A percentile compares a stretch with the other conserved stretches of the same genome.
Conservation (phyloP, 768 basidiomycete species). For the Xanthoconium stramineum region DNA sequence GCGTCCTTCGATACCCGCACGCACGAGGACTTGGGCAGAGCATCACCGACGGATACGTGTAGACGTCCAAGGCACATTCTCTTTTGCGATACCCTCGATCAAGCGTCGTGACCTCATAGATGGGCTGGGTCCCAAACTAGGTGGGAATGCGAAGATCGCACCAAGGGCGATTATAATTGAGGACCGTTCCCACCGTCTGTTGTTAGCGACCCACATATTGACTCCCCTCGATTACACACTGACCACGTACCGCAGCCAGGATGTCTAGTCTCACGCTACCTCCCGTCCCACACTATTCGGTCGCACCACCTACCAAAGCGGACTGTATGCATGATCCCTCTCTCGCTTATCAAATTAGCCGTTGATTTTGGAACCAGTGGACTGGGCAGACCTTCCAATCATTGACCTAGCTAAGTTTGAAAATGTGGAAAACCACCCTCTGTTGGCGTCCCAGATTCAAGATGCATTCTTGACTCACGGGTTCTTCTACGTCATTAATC, state of each 20-base stretch:
- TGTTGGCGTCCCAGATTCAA: conserved; percentile 38
- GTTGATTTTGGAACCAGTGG: conserved; percentile 33
- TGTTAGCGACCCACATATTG: too few species aligned
- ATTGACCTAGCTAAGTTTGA: conserved; percentile 46
- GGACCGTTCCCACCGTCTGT: too few species aligned
- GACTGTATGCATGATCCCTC: conserved; percentile 28
- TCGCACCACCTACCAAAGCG: conserved; percentile 34
- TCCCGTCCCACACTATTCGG: conserved; percentile 35
- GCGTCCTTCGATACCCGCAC: too few species aligned
- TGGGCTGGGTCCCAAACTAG: too few species aligned
- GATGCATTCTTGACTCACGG: conserved; percentile 46
- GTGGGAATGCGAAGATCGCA: too few species aligned
- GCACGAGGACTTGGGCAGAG: too few species aligned
- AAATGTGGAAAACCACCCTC: conserved; percentile 36
- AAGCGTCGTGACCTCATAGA: too few species aligned
- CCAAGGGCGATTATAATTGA: too few species aligned
- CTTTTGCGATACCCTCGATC: too few species aligned
- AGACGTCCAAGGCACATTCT: too few species aligned
- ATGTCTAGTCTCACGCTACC: conserved; percentile 25
- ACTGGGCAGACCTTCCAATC: conserved; percentile 49
- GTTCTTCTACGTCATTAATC: conserved; percentile 41
- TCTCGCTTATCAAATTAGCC: not conserved
- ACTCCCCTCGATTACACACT: too few species aligned
- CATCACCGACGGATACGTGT: too few species aligned
- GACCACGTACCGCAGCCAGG: not conserved